Evolutionary conservation across 2,329 filamentous ascomycete species (phyloP), one percentile per base, ranked within the genome.

Genomic region (Ceratocystiopsis brevicomis): DNA sequence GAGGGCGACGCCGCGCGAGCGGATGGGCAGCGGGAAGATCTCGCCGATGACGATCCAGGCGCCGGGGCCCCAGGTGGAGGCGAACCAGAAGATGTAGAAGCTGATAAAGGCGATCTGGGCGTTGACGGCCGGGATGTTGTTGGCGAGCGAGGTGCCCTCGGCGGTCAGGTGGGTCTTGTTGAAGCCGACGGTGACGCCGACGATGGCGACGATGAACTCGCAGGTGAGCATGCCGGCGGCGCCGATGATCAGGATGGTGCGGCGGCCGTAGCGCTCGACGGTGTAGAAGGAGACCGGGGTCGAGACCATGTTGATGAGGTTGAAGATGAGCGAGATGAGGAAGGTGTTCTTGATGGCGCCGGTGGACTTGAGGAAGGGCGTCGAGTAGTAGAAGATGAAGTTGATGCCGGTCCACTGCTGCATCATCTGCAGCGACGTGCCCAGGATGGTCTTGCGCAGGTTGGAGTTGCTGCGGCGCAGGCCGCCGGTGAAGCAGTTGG

Each of bases 21-120:
- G 81, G 62, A 93, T 88, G 48, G 82, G 83, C 43, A 93, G 74
- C 45, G 85, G 84, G 74, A 81, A 93, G 61, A 90, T 81, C 66
- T 94, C 85, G 57, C 85, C 85, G 54, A 90, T 87, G 52, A 92
- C 72, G 43, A 80, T 74, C 81, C 80, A 86, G 43, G 81, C 72
- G 41, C 76, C 79, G 8, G 84, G 83, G 43, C 85, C 85, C 85
- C 84, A 93, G 50, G 85, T 93, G 46, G 73, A 77, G 47, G 85
- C 85, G 59, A 93, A 93, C 71, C 80, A 88, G 71, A 84, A 86
- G 68, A 93, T 87, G 71, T 86, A 90, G 66, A 93, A 78, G 65
- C 78, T 81, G 57, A 90, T 90, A 66, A 92, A 90, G 48, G 82
- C 75, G 51, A 93, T 85, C 69, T 87, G 78, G 41, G 80, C 74